These are phyloP conservation scores for Leccinum huronense DNA, from an alignment of 1,284 basidiomycete species.

Conservation along the genomic window DNA sequence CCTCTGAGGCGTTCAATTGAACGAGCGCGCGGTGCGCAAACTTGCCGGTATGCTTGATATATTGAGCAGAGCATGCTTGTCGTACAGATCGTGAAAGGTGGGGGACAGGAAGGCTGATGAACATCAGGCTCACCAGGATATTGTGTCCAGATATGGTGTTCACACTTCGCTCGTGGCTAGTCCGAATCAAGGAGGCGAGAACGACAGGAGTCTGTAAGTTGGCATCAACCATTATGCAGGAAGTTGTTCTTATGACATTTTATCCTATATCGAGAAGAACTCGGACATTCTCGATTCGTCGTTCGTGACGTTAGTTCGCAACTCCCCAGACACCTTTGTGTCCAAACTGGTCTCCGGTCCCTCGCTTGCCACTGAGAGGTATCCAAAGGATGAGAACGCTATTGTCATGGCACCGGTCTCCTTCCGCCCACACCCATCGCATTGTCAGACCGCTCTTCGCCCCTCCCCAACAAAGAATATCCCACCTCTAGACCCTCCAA, in stretches of 20 bases:
- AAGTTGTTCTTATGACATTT: conserved; percentile 71
- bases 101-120: conserved; percentile 73
- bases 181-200: conserved; percentile 41
- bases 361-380: conserved; percentile 76
- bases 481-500: conserved; percentile 62
- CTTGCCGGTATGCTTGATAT: conserved; percentile 77
- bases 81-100: conserved; percentile 74
- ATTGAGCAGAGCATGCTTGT: conserved; percentile 68
- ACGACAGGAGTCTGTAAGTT: conserved; percentile 54
- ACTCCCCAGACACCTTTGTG: conserved; percentile 74
- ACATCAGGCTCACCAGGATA: conserved; percentile 57
- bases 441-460: conserved; percentile 34
- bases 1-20: conserved; percentile 74
- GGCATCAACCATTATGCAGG: conserved; percentile 90
- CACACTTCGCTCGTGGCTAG: conserved; percentile 76
- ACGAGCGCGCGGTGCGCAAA: conserved; percentile 66
- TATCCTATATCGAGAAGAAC: conserved; percentile 79
- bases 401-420: conserved; percentile 90
- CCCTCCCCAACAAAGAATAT: conserved; percentile 43
- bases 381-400: conserved; percentile 76
- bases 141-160: conserved; percentile 68
- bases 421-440: conserved; percentile 54
- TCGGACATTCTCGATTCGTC: conserved; percentile 83
- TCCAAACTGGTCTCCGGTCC: conserved; percentile 85
- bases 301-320: conserved; percentile 80